Percentiles rank a stretch among this genome's conserved stretches.
phyloP scores from a whole-genome alignment of 768 basidiomycete species.

The Bullera alba region DNA sequence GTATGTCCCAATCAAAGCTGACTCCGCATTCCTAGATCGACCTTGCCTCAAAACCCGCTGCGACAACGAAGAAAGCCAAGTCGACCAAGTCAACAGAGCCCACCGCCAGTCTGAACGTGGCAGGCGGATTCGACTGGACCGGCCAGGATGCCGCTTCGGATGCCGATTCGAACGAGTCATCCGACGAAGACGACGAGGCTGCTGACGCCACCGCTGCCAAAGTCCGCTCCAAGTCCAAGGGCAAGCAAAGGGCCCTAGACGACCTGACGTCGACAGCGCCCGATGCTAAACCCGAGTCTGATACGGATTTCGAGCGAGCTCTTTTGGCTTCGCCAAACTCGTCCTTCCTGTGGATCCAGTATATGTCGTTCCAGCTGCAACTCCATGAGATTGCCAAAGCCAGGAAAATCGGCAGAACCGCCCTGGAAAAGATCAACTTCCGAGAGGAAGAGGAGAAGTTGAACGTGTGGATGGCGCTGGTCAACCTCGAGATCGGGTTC shows the following conservation, averaged over 20 bases:
- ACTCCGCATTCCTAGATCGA: background rate
- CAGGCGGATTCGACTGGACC: slow-evolving; percentile 46
- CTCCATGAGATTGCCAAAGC: slow-evolving; percentile 96
- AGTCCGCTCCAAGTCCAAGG: slow-evolving; percentile 57
- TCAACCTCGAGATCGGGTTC: slow-evolving; percentile 90
- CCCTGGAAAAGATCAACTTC: slow-evolving; percentile 80
- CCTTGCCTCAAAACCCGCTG: slow-evolving; percentile 9
- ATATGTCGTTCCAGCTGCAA: slow-evolving; percentile 97
- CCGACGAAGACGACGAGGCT: slow-evolving; percentile 31
- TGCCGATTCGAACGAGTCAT: slow-evolving; percentile 48
- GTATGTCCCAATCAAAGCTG: slow-evolving; percentile 16
- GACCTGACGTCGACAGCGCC: slow-evolving; percentile 75
- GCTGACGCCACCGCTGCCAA: slow-evolving; percentile 48
- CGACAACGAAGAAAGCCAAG: slow-evolving; percentile 8
- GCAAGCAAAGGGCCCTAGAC: slow-evolving; percentile 50
- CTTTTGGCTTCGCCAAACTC: slow-evolving; percentile 92
- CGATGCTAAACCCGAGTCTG: slow-evolving; percentile 75
- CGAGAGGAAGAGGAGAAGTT: slow-evolving; percentile 92
- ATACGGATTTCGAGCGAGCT: slow-evolving; percentile 86
- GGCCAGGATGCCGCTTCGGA: slow-evolving; percentile 14
- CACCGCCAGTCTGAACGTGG: slow-evolving; percentile 21
- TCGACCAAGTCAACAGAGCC: slow-evolving; percentile 6
- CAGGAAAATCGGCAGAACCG: slow-evolving; percentile 73
- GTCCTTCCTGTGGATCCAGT: slow-evolving; percentile 97
- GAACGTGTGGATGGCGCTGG: slow-evolving; percentile 93